Evolutionary conservation across 306 rosid species (phyloP).

Genomic region (Boehmeria nivea): DNA sequence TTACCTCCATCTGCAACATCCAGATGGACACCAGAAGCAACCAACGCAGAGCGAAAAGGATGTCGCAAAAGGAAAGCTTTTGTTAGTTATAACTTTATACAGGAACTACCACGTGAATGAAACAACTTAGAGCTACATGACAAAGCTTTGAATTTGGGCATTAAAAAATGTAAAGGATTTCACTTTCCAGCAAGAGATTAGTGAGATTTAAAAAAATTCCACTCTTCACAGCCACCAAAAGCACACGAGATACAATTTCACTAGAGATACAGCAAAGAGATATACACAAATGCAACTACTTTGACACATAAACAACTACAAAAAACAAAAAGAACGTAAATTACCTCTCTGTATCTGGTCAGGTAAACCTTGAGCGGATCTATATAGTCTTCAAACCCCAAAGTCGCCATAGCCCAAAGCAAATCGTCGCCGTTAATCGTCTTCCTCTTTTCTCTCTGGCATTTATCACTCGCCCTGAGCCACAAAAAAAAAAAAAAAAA

Average conservation of each 20-base stretch:
- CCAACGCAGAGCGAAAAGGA: constrained; percentile 12
- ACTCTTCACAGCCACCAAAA: constrained; percentile 12
- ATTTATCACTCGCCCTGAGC: constrained; percentile 92
- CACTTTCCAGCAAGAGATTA: too few species aligned
- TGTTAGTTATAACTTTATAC: background rate
- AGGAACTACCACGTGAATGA: too few species aligned
- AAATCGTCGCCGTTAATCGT: constrained; percentile 94
- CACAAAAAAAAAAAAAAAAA: background rate
- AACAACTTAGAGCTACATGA: constrained; percentile 12
- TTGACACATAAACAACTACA: too few species aligned
- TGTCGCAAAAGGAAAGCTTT: background rate
- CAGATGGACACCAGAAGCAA: constrained; percentile 22
- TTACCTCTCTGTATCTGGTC: constrained; percentile 80
- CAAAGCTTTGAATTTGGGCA: background rate
- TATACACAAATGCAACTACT: too few species aligned
- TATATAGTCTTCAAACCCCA: constrained; percentile 90
- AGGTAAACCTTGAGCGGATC: constrained; percentile 89
- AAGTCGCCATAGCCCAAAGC: constrained; percentile 97
- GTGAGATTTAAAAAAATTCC: background rate
- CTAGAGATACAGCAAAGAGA: background rate
- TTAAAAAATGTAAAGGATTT: too few species aligned
- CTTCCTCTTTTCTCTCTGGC: constrained; percentile 97
- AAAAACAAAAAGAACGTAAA: background rate
- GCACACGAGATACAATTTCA: background rate
- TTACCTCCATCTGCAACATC: constrained; percentile 86